These are phyloP conservation scores for Linnemannia exigua DNA, from an alignment of 192 early-diverging fungal species.

Conservation along the genomic window DNA sequence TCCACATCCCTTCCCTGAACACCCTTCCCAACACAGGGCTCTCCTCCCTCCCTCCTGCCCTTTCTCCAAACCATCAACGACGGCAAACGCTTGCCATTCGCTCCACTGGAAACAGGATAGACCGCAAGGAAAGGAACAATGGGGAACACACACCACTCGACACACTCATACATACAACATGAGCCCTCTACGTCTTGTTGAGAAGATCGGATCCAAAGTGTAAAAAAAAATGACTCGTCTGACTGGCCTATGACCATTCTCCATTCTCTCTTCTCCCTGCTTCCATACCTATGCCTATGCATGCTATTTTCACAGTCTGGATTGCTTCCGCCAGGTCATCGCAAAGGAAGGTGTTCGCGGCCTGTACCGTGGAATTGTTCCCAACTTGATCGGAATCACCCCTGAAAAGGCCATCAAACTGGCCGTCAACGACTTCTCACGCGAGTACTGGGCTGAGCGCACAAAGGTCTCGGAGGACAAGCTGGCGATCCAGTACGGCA, in stretches of 20 bases:
- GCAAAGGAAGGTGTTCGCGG: slow-evolving; percentile 60
- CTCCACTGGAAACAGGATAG: not conserved
- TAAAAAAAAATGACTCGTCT: slow-evolving; percentile 6
- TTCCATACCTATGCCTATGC: not conserved
- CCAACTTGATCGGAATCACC: slow-evolving; percentile 66
- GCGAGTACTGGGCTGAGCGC: slow-evolving; percentile 58
- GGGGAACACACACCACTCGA: not conserved
- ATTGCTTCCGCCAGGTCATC: slow-evolving; percentile 58
- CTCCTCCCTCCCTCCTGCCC: not conserved
- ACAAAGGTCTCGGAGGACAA: slow-evolving; percentile 50
- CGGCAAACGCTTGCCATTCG: not conserved
- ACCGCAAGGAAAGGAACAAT: not conserved
- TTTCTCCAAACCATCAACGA: not conserved
- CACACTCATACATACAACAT: not conserved
- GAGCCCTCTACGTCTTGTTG: not conserved
- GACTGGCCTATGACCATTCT: not conserved
- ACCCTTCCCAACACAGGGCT: not conserved
- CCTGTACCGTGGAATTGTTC: slow-evolving; percentile 63
- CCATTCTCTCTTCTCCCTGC: not conserved
- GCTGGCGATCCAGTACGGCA: slow-evolving; percentile 59
- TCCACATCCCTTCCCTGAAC: not conserved
- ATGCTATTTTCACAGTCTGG: slow-evolving; percentile 22
- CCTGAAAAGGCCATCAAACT: slow-evolving; percentile 74
- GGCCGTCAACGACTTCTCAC: slow-evolving; percentile 66
- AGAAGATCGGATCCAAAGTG: not conserved